Evolutionary conservation across 2,329 filamentous ascomycete genomes (phyloP), one percentile per base, ranked within the genome.

Genomic region (Fusarium tricinctum): DNA sequence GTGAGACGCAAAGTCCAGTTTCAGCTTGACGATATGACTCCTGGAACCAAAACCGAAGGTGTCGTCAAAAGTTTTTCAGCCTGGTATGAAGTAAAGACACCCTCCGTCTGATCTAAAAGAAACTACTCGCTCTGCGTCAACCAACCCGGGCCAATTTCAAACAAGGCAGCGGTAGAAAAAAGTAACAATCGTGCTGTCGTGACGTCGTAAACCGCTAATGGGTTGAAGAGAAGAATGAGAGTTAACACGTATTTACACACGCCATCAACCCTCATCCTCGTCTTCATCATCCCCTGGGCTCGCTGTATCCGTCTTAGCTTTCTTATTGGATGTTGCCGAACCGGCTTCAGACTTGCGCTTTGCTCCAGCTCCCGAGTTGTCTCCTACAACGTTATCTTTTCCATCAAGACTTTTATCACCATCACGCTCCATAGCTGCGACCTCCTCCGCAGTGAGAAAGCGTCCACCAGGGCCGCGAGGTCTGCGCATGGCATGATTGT

Each of bases 401-500:
- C 68, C 73, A 12, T 75, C 74, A 5, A 68, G 77, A 51, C 80
- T 82, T 73, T 87, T 87, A 47, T 86, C 86, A 46, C 69, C 73
- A 17, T 85, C 86, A 72, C 89, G 88, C 76, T 97, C 94, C 84
- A 97, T 94, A 50, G 92, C 91, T 8, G 94, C 93, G 6, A 97
- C 94, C 78, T 99, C 96, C 58, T 98, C 96, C 2, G 96, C 95
- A 0, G 96, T 99, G 78, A 99, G 82, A 85, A 99, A 99, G 23
- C 96, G 91, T 22, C 96, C 96, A 53, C 96, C 96, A 1, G 96
- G 96, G 17, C 96, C 96, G 77, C 96, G 89, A 28, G 96, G 96
- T 74, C 96, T 86, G 59, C 96, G 90, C 96, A 99, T 99, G 12
- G 96, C 96, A 79, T 99, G 96, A 76, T 98, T 98, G 79, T 99